Conservation (phyloP, 768 basidiomycete genomes). For the Leccinellum albellum region DNA sequence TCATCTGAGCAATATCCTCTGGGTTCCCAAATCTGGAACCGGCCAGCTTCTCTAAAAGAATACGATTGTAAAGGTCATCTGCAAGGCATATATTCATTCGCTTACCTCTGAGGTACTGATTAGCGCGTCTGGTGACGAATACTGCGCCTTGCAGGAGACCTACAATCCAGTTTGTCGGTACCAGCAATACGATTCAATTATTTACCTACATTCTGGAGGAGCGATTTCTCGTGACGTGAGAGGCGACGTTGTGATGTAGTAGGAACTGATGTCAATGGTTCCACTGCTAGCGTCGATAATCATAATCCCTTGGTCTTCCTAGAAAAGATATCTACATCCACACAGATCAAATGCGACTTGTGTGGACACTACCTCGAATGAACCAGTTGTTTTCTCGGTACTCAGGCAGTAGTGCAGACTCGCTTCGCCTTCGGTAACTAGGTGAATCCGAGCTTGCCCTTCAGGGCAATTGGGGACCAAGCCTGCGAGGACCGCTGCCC, state of each 20-base stretch:
- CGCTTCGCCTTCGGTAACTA: constrained; percentile 55
- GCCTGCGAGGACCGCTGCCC: constrained; percentile 40
- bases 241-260: constrained; percentile 35
- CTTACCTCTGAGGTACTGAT: constrained; percentile 37
- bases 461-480: constrained; percentile 35
- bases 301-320: constrained; percentile 46
- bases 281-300: constrained; percentile 62
- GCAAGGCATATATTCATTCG: background rate
- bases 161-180: constrained; percentile 15
- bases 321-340: background rate
- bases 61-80: background rate
- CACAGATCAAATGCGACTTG: background rate
- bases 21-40: constrained; percentile 37
- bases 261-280: constrained; percentile 59
- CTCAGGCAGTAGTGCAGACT: constrained; percentile 47
- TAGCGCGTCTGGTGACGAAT: constrained; percentile 45
- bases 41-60: constrained; percentile 33
- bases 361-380: constrained; percentile 20
- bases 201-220: constrained; percentile 38
- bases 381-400: constrained; percentile 30
- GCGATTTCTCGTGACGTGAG: constrained; percentile 47
- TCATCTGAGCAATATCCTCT: constrained; percentile 42
- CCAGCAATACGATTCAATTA: background rate
- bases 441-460: constrained; percentile 38
- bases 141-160: constrained; percentile 50